Evolutionary conservation across 495 filamentous ascomycete species (phyloP), one percentile per base, ranked within the genome.

Genomic region (Thermochaetoides thermophila): DNA sequence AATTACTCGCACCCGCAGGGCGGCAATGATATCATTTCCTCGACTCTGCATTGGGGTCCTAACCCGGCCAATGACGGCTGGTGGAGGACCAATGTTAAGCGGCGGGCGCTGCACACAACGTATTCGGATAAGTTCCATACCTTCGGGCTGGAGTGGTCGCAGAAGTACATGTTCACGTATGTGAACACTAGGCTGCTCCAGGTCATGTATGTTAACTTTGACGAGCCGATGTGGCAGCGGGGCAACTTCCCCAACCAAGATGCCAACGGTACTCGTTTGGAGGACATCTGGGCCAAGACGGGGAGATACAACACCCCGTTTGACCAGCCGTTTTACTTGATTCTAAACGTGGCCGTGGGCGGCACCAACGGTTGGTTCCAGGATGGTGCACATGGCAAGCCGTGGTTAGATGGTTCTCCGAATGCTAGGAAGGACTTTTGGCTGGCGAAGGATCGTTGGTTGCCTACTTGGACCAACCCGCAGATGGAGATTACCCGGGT

Each of bases 101-200:
- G 72, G 16, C 57, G 64, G 21, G 73, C 80, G n/a, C 64, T 82
- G 23, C 82, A 84, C 54, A 83, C 74, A 1, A 83, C 80, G 1
- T 86, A 76, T 52, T 49, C 71, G n/a, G 46, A 55, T 3, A 64
- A 53, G 29, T 79, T 61, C 59, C 76, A 91, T 53, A 81, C 69
- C 0, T 91, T 73, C 41, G 83, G 83, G 10, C 43, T 91, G 8
- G 83, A 91, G 52, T 91, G 83, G 83, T 79, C 72, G 35, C 72
- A 85, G 33, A 85, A 86, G 48, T 89, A 91, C 54, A 61, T 91
- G 27, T 87, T 84, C 55, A 84, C 81, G 21, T 91, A 84, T 53
- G 67, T 91, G 55, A 73, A 91, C 61, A 78, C 71, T 16, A 74
- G 77, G 13, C 68, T 87, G 7, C 61, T 84, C 12, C 80, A 84